A percentile compares a stretch with the other conserved stretches of the same genome.
Conservation (phyloP, 768 basidiomycete genomes). For the Paxillus rubicundulus region DNA sequence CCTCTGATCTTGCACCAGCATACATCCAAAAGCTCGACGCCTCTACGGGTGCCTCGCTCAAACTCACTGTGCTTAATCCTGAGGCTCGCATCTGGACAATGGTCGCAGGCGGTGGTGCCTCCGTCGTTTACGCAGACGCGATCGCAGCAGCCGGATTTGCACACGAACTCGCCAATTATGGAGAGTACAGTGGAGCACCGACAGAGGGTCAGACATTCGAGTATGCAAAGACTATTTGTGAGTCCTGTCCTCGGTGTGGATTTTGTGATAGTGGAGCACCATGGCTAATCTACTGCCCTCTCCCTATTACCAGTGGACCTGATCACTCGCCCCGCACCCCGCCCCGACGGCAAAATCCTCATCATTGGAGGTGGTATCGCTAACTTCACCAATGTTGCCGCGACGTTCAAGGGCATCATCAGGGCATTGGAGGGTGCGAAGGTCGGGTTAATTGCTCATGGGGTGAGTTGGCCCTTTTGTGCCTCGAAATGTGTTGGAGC, state of each 20-base stretch:
- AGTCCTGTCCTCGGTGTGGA: slow-evolving; percentile 27
- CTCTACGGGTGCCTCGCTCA: slow-evolving; percentile 96
- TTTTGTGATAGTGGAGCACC: not conserved
- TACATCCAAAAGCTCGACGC: slow-evolving; percentile 98
- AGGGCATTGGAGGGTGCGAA: slow-evolving; percentile 93
- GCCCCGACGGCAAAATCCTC: slow-evolving; percentile 91
- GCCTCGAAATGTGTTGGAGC: not conserved
- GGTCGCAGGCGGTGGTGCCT: slow-evolving; percentile 96
- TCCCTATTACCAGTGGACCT: slow-evolving; percentile 65
- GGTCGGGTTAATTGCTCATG: slow-evolving; percentile 63
- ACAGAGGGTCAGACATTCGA: slow-evolving; percentile 99
- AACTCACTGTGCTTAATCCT: slow-evolving; percentile 93
- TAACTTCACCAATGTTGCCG: slow-evolving; percentile 99
- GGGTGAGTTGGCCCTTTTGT: slow-evolving; percentile 10
- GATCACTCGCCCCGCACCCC: slow-evolving; percentile 85
- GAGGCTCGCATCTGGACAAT: slow-evolving; percentile 99
- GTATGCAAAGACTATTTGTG: slow-evolving; percentile 97
- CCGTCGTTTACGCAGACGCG: slow-evolving; percentile 68
- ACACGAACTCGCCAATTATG: slow-evolving; percentile 98
- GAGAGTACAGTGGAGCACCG: slow-evolving; percentile 98
- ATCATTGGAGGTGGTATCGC: slow-evolving; percentile 99
- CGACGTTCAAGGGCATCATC: slow-evolving; percentile 99
- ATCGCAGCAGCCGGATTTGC: slow-evolving; percentile 93
- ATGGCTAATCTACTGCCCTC: not conserved
- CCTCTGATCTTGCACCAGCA: slow-evolving; percentile 37